Evolutionary conservation across 106 monocot genomes (phyloP).

Genomic region (Dendrobium huoshanense): DNA sequence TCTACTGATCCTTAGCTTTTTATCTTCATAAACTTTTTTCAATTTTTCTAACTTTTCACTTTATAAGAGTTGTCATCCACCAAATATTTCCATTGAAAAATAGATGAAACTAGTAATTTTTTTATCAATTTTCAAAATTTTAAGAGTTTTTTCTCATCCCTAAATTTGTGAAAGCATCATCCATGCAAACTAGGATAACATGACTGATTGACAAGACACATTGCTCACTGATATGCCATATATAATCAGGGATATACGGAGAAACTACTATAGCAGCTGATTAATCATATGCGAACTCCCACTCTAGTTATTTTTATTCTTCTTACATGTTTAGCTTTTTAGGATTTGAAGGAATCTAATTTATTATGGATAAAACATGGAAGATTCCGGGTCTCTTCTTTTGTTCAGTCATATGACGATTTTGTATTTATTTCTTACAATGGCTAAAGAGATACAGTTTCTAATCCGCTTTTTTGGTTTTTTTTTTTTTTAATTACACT

Average conservation of each 20-base stretch:
- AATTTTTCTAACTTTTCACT: no score
- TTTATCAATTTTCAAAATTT: no score
- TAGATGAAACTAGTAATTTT: no score
- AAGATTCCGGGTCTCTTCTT: not conserved
- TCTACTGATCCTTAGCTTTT: no score
- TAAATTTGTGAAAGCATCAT: not conserved
- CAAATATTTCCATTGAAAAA: no score
- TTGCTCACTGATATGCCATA: not conserved
- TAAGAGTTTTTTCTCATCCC: not conserved
- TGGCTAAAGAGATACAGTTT: not conserved
- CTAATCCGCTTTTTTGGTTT: not conserved
- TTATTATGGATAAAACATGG: not conserved
- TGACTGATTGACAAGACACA: not conserved
- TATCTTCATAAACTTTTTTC: no score
- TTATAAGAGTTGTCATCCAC: no score
- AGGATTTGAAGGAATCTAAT: not conserved
- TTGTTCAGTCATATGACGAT: not conserved
- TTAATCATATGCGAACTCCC: not conserved
- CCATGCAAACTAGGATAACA: not conserved
- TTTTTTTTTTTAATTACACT: not conserved
- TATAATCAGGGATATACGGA: not conserved
- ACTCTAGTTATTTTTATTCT: not conserved
- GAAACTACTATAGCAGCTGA: not conserved
- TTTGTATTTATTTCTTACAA: not conserved
- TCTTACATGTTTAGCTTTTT: conserved; percentile 6